Evolutionary conservation across 495 filamentous ascomycete genomes (phyloP).

Genomic region (Xylona heveae): DNA sequence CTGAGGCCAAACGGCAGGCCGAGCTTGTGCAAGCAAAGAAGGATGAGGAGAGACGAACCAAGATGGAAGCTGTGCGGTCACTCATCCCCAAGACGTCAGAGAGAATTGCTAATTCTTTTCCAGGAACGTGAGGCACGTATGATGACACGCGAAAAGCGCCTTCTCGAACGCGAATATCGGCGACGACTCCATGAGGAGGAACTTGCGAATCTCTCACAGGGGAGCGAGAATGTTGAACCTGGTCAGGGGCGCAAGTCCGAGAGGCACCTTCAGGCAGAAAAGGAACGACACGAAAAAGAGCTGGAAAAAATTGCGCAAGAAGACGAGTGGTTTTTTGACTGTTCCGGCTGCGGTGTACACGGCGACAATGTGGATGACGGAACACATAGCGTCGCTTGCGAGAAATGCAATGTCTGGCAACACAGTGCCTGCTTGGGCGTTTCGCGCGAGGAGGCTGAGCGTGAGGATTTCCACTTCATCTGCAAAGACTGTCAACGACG

Average conservation of each 20-base stretch:
- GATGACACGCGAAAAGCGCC: constrained; percentile 63
- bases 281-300: constrained; percentile 53
- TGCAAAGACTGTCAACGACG: constrained; percentile 57
- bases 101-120: not conserved
- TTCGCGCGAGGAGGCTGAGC: constrained; percentile 50
- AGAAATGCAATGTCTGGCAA: constrained; percentile 90
- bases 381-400: constrained; percentile 83
- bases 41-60: constrained; percentile 42
- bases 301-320: constrained; percentile 53
- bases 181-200: constrained; percentile 68
- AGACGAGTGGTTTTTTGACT: constrained; percentile 89
- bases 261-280: constrained; percentile 53
- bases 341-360: constrained; percentile 64
- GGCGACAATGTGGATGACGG: constrained; percentile 82
- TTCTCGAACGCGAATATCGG: constrained; percentile 63
- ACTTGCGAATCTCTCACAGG: constrained; percentile 53
- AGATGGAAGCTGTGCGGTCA: constrained; percentile 29
- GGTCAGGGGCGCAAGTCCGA: constrained; percentile 52
- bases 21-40: constrained; percentile 46
- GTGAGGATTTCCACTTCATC: constrained; percentile 75
- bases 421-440: constrained; percentile 82
- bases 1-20: constrained; percentile 42
- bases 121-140: constrained; percentile 61
- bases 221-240: constrained; percentile 41
- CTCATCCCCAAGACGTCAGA: not conserved